Base-by-base conservation (phyloP, 2,329 filamentous ascomycete species). In the Ophiostoma triangulosporum region DNA sequence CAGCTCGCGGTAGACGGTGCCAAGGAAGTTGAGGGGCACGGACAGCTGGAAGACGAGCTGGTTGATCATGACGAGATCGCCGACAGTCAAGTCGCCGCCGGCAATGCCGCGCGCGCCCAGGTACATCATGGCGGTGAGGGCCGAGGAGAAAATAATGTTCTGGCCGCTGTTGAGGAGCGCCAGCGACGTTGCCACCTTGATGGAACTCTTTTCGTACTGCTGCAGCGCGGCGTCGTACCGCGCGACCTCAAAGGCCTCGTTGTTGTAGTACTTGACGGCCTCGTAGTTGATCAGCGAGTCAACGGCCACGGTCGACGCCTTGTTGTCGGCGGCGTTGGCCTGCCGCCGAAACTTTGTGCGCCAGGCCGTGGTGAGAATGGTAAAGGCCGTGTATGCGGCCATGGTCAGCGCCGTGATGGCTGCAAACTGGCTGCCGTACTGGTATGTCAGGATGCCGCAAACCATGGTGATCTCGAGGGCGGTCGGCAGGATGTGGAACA, bases 201-300 rank as follows among this genome's bases (percentile, higher is more conserved):
- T 97, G 15, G 89, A 95, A 55, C 89, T 90, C 66, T 85, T 85
- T 66, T 98, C 88, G 66, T 98, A 98, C 56, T 84, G 78, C 59
- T 83, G 77, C 24, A 98, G 73, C 0, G 93, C 89, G 61, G 83
- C 80, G 68, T 97, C 90, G 66, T 98, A 98, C 40, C 93, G 81
- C 31, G 79, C 77, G 43, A 95, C 88, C 70, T 98, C 93, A 60
- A 89, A 97, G 60, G 86, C 88, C 65, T 98, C 94, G 64, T 98
- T 98, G 73, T 98, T 98, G 72, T 97, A 98, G 71, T 97, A 95
- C 70, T 98, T 98, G 64, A 98, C 93, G 14, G 94, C 91, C 69
- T 98, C 93, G 64, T 96, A 98, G 71, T 98, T 98, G 73, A 98
- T 95, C 50, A 98, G 73, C 0, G 90, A 95, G 69, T 98, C 93